Base-by-base conservation (phyloP, 495 filamentous ascomycete genomes). In the Echria macrotheca region DNA sequence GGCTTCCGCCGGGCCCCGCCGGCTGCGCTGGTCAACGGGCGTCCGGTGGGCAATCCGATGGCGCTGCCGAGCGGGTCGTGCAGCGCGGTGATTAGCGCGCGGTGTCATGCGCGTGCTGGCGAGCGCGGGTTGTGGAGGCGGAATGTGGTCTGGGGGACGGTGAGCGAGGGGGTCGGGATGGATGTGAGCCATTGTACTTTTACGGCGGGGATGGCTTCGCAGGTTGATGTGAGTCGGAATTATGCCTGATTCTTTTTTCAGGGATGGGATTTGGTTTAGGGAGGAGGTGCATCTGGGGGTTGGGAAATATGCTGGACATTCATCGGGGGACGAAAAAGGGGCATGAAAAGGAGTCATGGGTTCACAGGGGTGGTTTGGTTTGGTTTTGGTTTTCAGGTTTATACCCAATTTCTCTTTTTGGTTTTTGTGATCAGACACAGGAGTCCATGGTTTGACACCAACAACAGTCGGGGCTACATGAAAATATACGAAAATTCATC, bases 81-180 rank as follows among this genome's bases (percentile, higher is more conserved):
- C 42, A 69, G 66, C 39, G 72, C 69, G 1, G 70, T 74, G 2
- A 46, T 75, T 29, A 65, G 63, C 44, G 66, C 72, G 22, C 47
- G 68, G 14, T 73, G 70, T 48, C 69, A 72, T 33, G 23, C 18
- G 37, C 5, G 10, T 9, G 24, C 44, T 40, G 17, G 28, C 6
- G 38, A 43, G 55, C 23, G 5, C 5, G 47, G 39, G 22, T 22
- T 66, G 12, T 67, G 63, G 65, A 43, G 51, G 28, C 46, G 53
- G 18, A 49, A 53, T 12, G 36, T 73, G 2, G 38, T 53, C 2
- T 74, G 72, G 72, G 72, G 70, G 15, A 68, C 72, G 11, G 61
- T 73, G 17, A 59, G 60, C 25, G 60, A 67, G 19, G 67, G 59
- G 4, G 32, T 48, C 4, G 61, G 60, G 12, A 55, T 62, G 44